A percentile compares a stretch with the other conserved stretches of the same genome.
These are phyloP conservation scores for Aureococcus anophagefferens DNA, from an alignment of 108 stramenopile species.

Conservation along the genomic window DNA sequence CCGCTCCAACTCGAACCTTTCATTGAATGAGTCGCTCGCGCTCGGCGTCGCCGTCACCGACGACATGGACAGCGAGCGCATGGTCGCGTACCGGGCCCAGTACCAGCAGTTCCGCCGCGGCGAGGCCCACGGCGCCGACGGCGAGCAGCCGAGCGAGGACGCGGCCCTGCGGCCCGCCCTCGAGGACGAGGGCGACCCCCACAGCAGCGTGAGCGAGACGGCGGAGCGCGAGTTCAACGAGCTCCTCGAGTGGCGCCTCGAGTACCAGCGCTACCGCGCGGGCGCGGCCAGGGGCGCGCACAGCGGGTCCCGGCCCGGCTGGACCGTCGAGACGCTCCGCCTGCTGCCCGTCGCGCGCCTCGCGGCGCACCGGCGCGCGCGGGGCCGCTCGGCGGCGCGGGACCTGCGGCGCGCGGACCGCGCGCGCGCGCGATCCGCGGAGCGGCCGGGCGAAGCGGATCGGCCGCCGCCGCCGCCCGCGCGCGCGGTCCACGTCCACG, in stretches of 20 bases:
- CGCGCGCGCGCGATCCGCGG: no score
- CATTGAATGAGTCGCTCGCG: no score
- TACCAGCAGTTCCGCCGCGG: neutral
- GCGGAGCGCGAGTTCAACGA: neutral
- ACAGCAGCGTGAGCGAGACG: neutral
- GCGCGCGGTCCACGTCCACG: neutral
- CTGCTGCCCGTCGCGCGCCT: neutral
- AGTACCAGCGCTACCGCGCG: neutral
- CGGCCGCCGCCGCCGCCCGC: no score
- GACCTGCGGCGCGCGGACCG: neutral
- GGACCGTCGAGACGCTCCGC: neutral
- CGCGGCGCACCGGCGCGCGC: neutral
- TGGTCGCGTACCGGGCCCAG: neutral
- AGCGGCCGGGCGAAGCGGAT: no score
- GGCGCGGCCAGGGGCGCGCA: neutral
- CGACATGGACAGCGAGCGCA: neutral
- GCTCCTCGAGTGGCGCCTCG: neutral
- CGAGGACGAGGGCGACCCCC: neutral
- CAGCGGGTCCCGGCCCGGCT: neutral
- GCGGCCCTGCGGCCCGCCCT: neutral
- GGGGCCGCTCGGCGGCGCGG: no score
- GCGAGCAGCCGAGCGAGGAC: neutral
- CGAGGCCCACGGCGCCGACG: neutral
- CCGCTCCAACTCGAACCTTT: no score
- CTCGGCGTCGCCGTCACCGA: neutral